Evolutionary conservation across 2,329 filamentous ascomycete species (phyloP).

Genomic region (Didymella exigua): DNA sequence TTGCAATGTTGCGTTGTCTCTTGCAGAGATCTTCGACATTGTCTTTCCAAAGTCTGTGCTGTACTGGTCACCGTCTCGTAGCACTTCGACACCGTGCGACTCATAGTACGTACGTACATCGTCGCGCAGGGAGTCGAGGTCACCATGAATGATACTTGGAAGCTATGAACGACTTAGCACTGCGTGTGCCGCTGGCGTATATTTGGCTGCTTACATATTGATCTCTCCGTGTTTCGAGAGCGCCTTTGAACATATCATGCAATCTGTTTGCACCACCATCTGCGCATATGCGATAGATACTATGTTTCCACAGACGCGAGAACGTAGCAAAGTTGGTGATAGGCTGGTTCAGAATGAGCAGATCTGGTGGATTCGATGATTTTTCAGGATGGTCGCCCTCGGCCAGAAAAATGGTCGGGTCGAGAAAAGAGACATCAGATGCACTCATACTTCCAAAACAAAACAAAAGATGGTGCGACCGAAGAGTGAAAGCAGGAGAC

Average conservation of each 20-base stretch:
- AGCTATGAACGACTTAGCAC: conserved; percentile 31
- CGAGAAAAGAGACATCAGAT: conserved; percentile 22
- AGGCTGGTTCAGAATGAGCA: conserved; percentile 55
- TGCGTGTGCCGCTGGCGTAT: neutral
- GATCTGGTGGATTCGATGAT: conserved; percentile 32
- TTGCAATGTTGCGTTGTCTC: conserved; percentile 44
- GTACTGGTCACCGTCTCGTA: conserved; percentile 78
- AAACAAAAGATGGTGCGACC: neutral
- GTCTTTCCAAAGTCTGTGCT: conserved; percentile 88
- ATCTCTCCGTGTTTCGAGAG: conserved; percentile 25
- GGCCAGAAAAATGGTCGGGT: conserved; percentile 37
- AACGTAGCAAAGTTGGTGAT: conserved; percentile 57
- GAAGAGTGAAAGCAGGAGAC: neutral
- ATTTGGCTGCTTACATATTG: conserved; percentile 37
- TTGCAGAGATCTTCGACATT: conserved; percentile 63
- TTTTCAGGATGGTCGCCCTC: conserved; percentile 24
- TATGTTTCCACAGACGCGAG: conserved; percentile 56
- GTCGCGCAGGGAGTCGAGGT: conserved; percentile 80
- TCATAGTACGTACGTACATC: conserved; percentile 71
- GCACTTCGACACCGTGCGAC: conserved; percentile 63
- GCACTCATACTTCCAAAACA: conserved; percentile 18
- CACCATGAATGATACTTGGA: conserved; percentile 76
- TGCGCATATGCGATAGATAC: conserved; percentile 74
- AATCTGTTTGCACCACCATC: conserved; percentile 90
- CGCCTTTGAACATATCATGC: conserved; percentile 54